phyloP scores from a whole-genome alignment of 305 asterid genomes.

The Solanum hybrid region DNA sequence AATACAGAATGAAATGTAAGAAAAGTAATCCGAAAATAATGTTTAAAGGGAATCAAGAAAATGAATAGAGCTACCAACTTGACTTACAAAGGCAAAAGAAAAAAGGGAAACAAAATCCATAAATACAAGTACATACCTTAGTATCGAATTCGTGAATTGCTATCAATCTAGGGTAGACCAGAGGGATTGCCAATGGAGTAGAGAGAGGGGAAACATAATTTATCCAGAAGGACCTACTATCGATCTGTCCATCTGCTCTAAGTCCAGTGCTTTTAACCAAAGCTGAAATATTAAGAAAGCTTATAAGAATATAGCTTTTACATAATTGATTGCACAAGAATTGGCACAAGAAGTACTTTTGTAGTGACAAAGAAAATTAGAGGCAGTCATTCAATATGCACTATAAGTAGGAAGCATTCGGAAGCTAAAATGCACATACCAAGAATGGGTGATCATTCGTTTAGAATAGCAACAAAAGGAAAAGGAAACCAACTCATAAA shows the following conservation, averaged over 20 bases:
- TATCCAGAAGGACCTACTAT: constrained; percentile 83
- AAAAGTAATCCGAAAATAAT: neutral
- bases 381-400: neutral
- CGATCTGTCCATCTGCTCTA: constrained; percentile 66
- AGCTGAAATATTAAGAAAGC: constrained; percentile 32
- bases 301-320: neutral
- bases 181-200: constrained; percentile 59
- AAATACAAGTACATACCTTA: constrained; percentile 32
- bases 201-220: constrained; percentile 66
- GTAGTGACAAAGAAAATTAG: neutral
- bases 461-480: neutral
- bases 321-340: neutral
- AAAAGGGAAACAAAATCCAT: neutral
- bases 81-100: neutral
- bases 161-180: constrained; percentile 81
- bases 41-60: neutral
- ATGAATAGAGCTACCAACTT: neutral
- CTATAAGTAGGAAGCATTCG: neutral
- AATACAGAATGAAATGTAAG: neutral
- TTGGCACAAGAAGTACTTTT: neutral
- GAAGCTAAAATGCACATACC: neutral
- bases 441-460: neutral
- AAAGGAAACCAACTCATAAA: neutral
- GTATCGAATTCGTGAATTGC: constrained; percentile 70
- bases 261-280: constrained; percentile 70